These are phyloP conservation scores for Biscutella laevigata DNA, from an alignment of 441 rosid species.

Conservation along the genomic window DNA sequence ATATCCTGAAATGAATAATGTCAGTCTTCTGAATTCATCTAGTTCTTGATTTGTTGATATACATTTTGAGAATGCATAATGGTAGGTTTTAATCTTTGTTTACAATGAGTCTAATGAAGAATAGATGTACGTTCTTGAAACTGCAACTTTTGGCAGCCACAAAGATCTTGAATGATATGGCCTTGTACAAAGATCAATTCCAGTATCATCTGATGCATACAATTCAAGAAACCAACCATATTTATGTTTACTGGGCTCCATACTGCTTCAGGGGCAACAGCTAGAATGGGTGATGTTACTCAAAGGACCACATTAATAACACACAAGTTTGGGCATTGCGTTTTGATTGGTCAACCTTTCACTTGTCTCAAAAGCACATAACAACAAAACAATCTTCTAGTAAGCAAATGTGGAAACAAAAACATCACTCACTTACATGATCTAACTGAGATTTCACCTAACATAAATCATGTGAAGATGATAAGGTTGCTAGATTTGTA, in stretches of 20 bases:
- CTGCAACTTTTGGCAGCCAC: no score
- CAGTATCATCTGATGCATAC: neutral
- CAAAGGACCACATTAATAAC: slow-evolving; percentile 17
- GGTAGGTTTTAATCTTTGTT: no score
- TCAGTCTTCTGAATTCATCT: neutral
- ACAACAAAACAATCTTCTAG: slow-evolving; percentile 3
- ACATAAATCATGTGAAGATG: neutral
- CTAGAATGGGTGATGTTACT: slow-evolving; percentile 18
- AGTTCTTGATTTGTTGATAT: neutral
- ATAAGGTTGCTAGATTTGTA: slow-evolving; percentile 3
- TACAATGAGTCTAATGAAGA: no score
- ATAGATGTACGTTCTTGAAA: no score
- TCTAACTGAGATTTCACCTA: neutral
- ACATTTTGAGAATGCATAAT: no score
- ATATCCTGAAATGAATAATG: neutral
- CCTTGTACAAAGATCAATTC: no score
- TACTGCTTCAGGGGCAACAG: slow-evolving; percentile 11
- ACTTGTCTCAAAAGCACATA: neutral
- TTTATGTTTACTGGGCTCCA: slow-evolving; percentile 21
- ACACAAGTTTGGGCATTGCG: neutral
- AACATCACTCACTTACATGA: no score
- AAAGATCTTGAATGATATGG: neutral
- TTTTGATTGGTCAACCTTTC: neutral
- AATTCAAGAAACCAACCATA: neutral
- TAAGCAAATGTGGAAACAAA: neutral